These are phyloP conservation scores for Lithohypha guttulata DNA, from an alignment of 2,329 filamentous ascomycete genomes.

Conservation along the genomic window DNA sequence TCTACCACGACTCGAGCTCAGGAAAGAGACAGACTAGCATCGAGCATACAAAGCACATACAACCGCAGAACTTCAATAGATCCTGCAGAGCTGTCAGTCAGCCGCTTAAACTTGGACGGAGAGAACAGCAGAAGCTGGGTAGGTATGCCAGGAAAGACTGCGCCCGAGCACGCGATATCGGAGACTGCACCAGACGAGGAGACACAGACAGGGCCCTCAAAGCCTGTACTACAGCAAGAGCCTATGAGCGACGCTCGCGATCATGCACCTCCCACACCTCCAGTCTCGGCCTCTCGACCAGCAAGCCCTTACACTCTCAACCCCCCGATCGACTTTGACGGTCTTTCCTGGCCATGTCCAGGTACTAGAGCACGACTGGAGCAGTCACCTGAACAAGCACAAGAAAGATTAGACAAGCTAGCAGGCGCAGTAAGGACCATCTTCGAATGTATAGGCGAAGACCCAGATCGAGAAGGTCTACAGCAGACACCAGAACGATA, in stretches of 20 bases:
- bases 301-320: conserved; percentile 40
- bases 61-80: conserved; percentile 34
- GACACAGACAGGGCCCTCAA: neutral
- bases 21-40: conserved; percentile 47
- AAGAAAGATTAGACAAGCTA: conserved; percentile 49
- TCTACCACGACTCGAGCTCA: conserved; percentile 33
- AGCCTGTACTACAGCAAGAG: conserved; percentile 29
- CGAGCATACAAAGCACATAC: conserved; percentile 50
- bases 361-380: conserved; percentile 44
- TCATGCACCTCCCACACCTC: conserved; percentile 39
- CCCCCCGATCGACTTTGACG: conserved; percentile 42
- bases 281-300: conserved; percentile 35
- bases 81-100: conserved; percentile 10
- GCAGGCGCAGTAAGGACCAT: conserved; percentile 53
- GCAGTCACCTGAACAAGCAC: conserved; percentile 47
- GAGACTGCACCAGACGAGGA: conserved; percentile 10
- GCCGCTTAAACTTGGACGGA: conserved; percentile 6
- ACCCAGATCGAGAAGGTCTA: conserved; percentile 53
- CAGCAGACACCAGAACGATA: conserved; percentile 70
- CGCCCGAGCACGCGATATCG: conserved; percentile 2
- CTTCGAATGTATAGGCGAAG: conserved; percentile 55
- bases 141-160: conserved; percentile 15
- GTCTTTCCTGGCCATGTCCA: conserved; percentile 41
- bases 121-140: conserved; percentile 11
- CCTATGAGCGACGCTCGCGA: conserved; percentile 45